These are phyloP conservation scores for Stachybotrys chartarum DNA, from an alignment of 2,329 filamentous ascomycete genomes.

Conservation along the genomic window DNA sequence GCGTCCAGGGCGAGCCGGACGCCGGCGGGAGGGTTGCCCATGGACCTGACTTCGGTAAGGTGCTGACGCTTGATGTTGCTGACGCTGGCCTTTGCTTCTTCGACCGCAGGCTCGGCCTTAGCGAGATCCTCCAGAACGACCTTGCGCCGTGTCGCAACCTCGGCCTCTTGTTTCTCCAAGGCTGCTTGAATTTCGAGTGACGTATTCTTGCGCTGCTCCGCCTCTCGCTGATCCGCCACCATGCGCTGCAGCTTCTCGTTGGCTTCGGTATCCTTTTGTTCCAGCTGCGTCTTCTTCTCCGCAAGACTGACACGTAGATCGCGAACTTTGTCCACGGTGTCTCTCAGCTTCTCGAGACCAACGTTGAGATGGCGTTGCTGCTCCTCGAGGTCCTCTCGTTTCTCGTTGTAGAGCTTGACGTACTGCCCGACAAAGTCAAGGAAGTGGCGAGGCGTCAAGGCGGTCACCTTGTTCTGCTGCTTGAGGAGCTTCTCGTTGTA, in stretches of 20 bases:
- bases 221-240: constrained; percentile 92
- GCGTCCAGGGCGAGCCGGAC: constrained; percentile 90
- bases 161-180: constrained; percentile 81
- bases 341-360: constrained; percentile 91
- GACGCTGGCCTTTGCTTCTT: constrained; percentile 90
- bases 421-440: constrained; percentile 98
- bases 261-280: constrained; percentile 89
- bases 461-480: constrained; percentile 88
- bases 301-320: constrained; percentile 86
- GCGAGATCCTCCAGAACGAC: constrained; percentile 84
- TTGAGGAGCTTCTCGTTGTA: constrained; percentile 86
- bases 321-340: constrained; percentile 95
- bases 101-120: constrained; percentile 84
- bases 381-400: constrained; percentile 96
- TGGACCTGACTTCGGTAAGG: constrained; percentile 93
- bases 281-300: constrained; percentile 88
- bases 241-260: constrained; percentile 97
- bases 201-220: constrained; percentile 80
- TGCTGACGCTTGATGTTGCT: constrained; percentile 98
- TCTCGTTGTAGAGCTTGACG: constrained; percentile 94
- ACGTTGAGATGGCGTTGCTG: constrained; percentile 98
- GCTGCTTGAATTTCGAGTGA: constrained; percentile 85
- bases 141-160: constrained; percentile 75
- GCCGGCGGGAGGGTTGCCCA: constrained; percentile 85
- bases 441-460: constrained; percentile 93